A percentile compares a stretch with the other conserved stretches of the same genome.
Evolutionary conservation across 2,329 filamentous ascomycete species (phyloP).

Genomic region (Hypomyces rosellus): DNA sequence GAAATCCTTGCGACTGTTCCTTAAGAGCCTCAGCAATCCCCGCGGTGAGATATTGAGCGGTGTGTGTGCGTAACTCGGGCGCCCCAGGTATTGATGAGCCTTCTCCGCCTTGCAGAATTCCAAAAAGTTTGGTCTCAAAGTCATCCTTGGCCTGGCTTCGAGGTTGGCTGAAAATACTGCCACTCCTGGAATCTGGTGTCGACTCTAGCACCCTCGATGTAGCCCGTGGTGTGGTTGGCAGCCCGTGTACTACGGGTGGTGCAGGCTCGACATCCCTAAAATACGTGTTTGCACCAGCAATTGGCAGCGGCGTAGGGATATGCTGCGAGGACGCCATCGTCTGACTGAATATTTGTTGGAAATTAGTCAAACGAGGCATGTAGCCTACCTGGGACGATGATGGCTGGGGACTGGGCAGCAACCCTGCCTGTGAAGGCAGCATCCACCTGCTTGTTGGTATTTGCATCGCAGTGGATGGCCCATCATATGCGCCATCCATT

Average conservation of each 20-base stretch:
- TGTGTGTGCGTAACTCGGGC: background rate
- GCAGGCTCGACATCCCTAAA: constrained; percentile 17
- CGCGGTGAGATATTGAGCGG: constrained; percentile 14
- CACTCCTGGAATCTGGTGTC: background rate
- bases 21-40: constrained; percentile 22
- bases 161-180: constrained; percentile 19
- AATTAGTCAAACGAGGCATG: background rate
- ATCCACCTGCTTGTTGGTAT: background rate
- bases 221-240: background rate
- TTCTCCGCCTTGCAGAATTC: background rate
- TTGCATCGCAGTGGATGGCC: background rate
- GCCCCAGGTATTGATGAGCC: background rate
- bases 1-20: constrained; percentile 20
- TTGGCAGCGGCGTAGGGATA: constrained; percentile 24
- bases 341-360: background rate
- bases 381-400: background rate
- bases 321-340: background rate
- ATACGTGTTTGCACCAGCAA: constrained; percentile 31
- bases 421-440: background rate
- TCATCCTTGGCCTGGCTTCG: constrained; percentile 17
- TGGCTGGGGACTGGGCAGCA: background rate
- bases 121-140: constrained; percentile 18
- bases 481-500: constrained; percentile 1
- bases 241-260: background rate
- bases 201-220: background rate